Percentiles rank a stretch among this genome's conserved stretches.
Evolutionary conservation across 768 basidiomycete species (phyloP).

Genomic region (Psilocybe cyanescens): DNA sequence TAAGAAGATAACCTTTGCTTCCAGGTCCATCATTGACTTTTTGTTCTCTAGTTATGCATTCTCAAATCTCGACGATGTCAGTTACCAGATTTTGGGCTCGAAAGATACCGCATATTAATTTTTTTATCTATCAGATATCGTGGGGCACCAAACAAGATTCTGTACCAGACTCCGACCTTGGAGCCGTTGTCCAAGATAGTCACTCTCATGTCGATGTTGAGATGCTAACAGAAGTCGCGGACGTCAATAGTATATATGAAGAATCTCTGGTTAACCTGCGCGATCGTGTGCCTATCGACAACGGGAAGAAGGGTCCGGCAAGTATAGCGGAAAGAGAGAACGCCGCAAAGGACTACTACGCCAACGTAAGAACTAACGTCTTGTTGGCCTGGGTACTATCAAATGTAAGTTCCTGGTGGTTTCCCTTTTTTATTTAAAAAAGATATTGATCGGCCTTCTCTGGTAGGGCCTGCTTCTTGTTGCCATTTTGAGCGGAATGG

Average conservation of each 20-base stretch:
- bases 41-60: constrained; percentile 69
- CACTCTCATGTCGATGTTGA: constrained; percentile 87
- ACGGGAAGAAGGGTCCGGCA: constrained; percentile 31
- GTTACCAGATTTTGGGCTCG: constrained; percentile 25
- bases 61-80: constrained; percentile 83
- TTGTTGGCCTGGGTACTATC: constrained; percentile 83
- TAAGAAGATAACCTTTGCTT: constrained; percentile 36
- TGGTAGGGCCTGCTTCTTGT: constrained; percentile 69
- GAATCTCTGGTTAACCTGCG: constrained; percentile 78
- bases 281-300: constrained; percentile 35
- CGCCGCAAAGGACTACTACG: constrained; percentile 85
- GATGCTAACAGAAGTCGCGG: constrained; percentile 79
- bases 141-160: constrained; percentile 97
- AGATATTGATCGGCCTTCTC: neutral
- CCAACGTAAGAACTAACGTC: constrained; percentile 83
- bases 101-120: neutral
- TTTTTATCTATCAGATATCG: constrained; percentile 83
- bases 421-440: neutral
- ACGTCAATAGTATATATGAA: constrained; percentile 83
- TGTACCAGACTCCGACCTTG: constrained; percentile 74
- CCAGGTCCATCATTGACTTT: neutral
- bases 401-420: constrained; percentile 52
- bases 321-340: constrained; percentile 69
- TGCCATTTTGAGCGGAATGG: constrained; percentile 64
- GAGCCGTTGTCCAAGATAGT: constrained; percentile 80